These are phyloP conservation scores for Platanus orientalis DNA, from an alignment of 164 flowering plant species.

Conservation along the genomic window DNA sequence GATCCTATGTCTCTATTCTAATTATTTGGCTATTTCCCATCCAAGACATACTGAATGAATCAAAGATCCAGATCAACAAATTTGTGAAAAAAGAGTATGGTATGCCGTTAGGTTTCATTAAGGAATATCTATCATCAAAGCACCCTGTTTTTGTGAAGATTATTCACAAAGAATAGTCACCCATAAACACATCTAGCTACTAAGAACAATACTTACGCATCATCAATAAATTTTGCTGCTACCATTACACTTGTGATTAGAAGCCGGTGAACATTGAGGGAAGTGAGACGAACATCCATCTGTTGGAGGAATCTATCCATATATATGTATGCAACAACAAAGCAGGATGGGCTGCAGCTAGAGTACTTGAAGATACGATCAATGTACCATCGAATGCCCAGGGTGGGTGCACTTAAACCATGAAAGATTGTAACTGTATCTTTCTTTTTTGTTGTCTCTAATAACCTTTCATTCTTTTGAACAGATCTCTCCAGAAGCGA, in stretches of 20 bases:
- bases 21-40: no score
- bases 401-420: slow-evolving; percentile 60
- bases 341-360: slow-evolving; percentile 85
- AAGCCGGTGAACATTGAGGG: slow-evolving; percentile 83
- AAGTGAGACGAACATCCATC: slow-evolving; percentile 42
- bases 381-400: slow-evolving; percentile 61
- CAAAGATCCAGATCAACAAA: no score
- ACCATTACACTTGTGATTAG: slow-evolving; percentile 73
- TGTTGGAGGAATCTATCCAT: slow-evolving; percentile 56
- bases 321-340: slow-evolving; percentile 70
- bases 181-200: no score
- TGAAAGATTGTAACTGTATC: slow-evolving; percentile 63
- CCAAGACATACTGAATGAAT: no score
- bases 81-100: no score
- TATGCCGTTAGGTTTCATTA: no score
- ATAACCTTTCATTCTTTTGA: slow-evolving; percentile 47
- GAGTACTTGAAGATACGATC: slow-evolving; percentile 86
- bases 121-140: no score
- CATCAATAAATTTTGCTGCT: slow-evolving; percentile 83
- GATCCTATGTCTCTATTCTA: no score
- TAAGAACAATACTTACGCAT: slow-evolving; percentile 50
- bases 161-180: no score
- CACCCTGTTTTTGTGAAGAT: no score
- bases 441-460: slow-evolving; percentile 40
- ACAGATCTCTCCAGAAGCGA: slow-evolving; percentile 56